Base-by-base conservation (phyloP, 305 asterid genomes). In the Striga hermonthica region DNA sequence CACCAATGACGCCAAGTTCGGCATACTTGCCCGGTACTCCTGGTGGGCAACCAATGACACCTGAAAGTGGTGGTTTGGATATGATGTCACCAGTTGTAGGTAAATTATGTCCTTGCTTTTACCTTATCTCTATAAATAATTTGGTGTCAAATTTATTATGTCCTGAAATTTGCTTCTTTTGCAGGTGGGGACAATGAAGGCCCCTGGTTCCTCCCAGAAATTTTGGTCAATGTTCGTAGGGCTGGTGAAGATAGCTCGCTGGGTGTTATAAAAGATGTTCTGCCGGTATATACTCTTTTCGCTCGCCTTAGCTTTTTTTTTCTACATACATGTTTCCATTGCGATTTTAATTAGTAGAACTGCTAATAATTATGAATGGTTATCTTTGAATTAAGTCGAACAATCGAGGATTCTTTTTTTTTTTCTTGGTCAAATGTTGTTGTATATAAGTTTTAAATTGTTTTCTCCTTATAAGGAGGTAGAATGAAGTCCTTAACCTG, bases 41-140 rank as follows among this genome's bases (percentile, higher is more conserved):
- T 45, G 98, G 97, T 56, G 99, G 97, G 63, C 99, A 93, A 68
- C 99, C 99, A 50, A 90, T 93, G 99, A 93, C 97, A 56, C 97
- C 99, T 62, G 99, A 96, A 49, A 77, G 96, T 78, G 96, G 98
- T 50, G 91, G 97, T 50, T 75, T 93, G 82, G 99, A 90, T 78
- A 80, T 93, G 90, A 87, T 92, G 97, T 90, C 96, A 6, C 97
- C 97, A 69, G 92, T 81, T 38, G 84, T 78, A 76, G 99, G 97
- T 87, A 50, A 22, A 87, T 80, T 22, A 63, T 64, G 59, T 22
- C 31, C 1, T 22, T 22, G 31, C 31, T 52, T 38, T 14, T 44
- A 53, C 39, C 39, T 54, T 55, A 12, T 22, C 50, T 5, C 1
- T 16, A 7, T 61, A 7, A 38, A 3, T 37, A 8, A 38, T 35